Evolutionary conservation across 2,329 filamentous ascomycete genomes (phyloP), one percentile per base, ranked within the genome.

Genomic region (Ilyonectria sp.): DNA sequence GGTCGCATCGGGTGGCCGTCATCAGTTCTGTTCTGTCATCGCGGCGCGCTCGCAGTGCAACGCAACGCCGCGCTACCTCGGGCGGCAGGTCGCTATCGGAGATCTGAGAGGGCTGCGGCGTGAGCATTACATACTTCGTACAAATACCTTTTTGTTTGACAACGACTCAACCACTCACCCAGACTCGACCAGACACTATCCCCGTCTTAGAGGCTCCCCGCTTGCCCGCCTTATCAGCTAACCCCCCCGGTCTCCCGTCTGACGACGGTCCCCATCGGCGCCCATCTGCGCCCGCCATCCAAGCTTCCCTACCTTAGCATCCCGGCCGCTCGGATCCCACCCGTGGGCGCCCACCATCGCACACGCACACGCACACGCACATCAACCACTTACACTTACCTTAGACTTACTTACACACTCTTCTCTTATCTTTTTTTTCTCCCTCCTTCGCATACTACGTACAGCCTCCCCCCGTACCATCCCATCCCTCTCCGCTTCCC

Each of bases 221-320:
- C 72, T 71, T 72, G 69, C 59, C 67, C 71, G 72, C 68, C 74
- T 76, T 76, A 76, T 76, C 74, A 76, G 74, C 71, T 73, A 74
- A 69, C 59, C 69, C 63, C 40, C 69, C 72, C 73, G 69, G 72
- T 67, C 71, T 73, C 68, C 66, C 60, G 63, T 70, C 60, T 67
- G 71, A 73, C 68, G 69, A 73, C 70, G 53, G 66, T 71, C 72
- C 60, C 67, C 74, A 76, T 75, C 74, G 63, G 74, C 74, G 74
- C 71, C 69, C 76, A 71, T 76, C 75, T 76, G 72, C 74, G 74
- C 73, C 77, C 70, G 71, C 71, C 73, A 75, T 70, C 74, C 64
- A 68, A 63, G 50, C 68, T 72, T 73, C 72, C 64, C 53, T 71
- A 68, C 72, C 68, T 69, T 75, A 70, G 70, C 65, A 74, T 74